Conservation (phyloP, 106 monocot species). For the Phalaenopsis equestris region DNA sequence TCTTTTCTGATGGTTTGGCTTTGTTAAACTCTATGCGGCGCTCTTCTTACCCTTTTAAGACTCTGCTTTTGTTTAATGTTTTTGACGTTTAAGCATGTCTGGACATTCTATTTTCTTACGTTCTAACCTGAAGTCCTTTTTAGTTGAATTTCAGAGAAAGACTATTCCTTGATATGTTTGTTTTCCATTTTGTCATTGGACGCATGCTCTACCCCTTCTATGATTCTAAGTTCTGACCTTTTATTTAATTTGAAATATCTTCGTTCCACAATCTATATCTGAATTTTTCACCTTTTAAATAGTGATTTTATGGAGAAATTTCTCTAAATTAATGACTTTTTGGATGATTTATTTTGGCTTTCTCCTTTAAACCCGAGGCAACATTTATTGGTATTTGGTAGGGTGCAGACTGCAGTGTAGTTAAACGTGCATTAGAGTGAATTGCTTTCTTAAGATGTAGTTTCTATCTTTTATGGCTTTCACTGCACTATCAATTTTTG, state of each 20-base stretch:
- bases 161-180: not conserved
- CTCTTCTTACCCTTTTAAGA: not conserved
- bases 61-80: not conserved
- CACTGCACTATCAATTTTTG: not conserved
- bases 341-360: not conserved
- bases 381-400: not conserved
- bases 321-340: not conserved
- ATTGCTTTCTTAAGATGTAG: not conserved
- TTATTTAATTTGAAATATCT: not conserved
- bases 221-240: not conserved
- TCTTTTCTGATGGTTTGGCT: not conserved
- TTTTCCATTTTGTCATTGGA: not conserved
- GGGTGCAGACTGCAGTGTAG: not conserved
- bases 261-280: not conserved
- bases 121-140: not conserved
- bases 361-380: not conserved
- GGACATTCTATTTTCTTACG: not conserved
- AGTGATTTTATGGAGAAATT: not conserved
- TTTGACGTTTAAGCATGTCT: not conserved
- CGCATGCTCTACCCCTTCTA: not conserved
- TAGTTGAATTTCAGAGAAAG: not conserved
- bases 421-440: not conserved
- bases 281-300: not conserved
- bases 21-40: not conserved
- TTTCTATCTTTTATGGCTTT: not conserved